Evolutionary conservation across 768 basidiomycete species (phyloP), one percentile per base, ranked within the genome.

Genomic region (Xanthoconium purpureum): DNA sequence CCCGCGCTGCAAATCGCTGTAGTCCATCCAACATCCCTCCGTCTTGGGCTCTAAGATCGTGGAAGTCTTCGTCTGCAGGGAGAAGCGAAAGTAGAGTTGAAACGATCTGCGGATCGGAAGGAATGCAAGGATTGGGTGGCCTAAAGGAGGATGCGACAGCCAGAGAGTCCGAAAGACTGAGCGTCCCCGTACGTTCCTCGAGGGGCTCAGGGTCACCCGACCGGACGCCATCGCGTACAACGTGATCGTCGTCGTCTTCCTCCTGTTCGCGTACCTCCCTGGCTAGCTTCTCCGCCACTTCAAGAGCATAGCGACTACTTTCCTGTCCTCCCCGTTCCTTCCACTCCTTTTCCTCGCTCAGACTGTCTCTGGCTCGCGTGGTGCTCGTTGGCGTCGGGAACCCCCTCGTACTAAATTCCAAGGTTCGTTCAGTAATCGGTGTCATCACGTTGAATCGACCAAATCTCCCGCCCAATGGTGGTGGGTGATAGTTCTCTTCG

Each of bases 401-500:
- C 24, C 70, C 70, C 56, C 83, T 77, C 15, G 84, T 88, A 62
- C 84, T 88, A 68, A 78, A 95, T 71, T 98, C 97, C 64, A 83
- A 83, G 11, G 97, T 98, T 40, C 95, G 80, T 72, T 99, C 97
- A 13, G 92, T 92, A 71, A 98, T 98, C 3, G 97, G 96, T 10
- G 96, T 98, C 94, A 99, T 94, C 54, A 95, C 87, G 66, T 89
- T 86, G 73, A 98, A 90, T 55, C 81, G 78, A 36, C 88, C 89
- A 66, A 91, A 89, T 29, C 90, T 82, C 17, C 89, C 86, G 15
- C 87, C 88, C 49, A 87, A 76, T 30, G 88, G 87, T 17, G 70
- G 70, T 36, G 24, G 24, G 24, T 63, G 66, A 49, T 72, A 67
- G 39, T 65, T 66, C 5, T 66, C 63, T 18, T 73, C 77, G 1